Evolutionary conservation across 2,329 filamentous ascomycete species (phyloP), one percentile per base, ranked within the genome.

Genomic region (Cladosporium velox): DNA sequence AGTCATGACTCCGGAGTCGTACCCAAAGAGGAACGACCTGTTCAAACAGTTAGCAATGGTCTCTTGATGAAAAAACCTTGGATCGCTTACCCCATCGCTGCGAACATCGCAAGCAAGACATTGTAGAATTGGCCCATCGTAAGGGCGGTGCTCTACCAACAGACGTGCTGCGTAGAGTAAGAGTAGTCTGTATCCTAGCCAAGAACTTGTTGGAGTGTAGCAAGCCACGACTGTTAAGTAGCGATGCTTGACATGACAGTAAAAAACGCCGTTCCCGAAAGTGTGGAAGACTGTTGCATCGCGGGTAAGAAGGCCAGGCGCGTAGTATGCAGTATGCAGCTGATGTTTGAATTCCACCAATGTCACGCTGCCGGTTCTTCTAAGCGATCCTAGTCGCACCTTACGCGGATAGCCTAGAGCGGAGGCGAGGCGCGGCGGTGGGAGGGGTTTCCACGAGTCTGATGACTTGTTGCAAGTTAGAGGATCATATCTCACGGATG

Each of bases 11-110:
- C 78, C 77, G 4, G 76, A 76, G 70, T 81, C 79, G 72, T 85
- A 84, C 32, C 83, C 83, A 65, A 84, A 83, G 28, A 83, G 77
- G 66, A 83, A 79, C 34, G 72, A 74, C 57, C 72, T 73, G 28
- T 41, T 26, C 4, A 4, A 24, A 28, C 14, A 41, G 4, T 71
- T 62, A 72, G 69, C 21, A 28, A 21, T 21, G 24, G 14, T 52
- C 34, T 59, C n/a, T 32, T 35, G 30, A 44, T 35, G 30, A 24
- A 47, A 47, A 6, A 18, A 35, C 65, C 1, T 18, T 18, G 34
- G 6, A 11, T 32, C 24, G 49, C 68, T 28, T 67, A 72, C 71
- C 72, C 73, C 38, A 71, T 73, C 38, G 69, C 73, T 30, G 73
- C 73, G 59, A 74, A 74, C 59, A 66, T 66, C 3, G 72, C 71